Conservation (phyloP, 805 yeast genomes). For the Candida nonsorbophila region DNA sequence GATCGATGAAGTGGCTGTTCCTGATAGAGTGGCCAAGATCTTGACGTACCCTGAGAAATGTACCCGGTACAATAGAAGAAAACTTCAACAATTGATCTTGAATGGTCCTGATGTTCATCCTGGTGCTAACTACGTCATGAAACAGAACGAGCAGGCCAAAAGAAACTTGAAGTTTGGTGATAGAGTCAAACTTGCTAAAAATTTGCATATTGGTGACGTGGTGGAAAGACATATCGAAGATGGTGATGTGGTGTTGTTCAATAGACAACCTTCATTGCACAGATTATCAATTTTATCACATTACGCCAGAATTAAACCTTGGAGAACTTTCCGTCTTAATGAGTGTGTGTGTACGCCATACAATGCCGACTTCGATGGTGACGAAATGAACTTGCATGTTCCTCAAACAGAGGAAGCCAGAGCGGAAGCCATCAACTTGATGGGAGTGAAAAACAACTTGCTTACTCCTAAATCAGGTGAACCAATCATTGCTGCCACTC, state of each 20-base stretch:
- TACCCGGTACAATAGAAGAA: conserved; percentile 77
- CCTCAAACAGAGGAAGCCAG: conserved; percentile 99
- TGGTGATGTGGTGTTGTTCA: conserved; percentile 92
- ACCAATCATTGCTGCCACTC: conserved; percentile 99
- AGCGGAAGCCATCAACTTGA: conserved; percentile 95
- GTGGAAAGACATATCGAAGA: conserved; percentile 97
- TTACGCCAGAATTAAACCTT: conserved; percentile 92
- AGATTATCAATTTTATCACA: conserved; percentile 91
- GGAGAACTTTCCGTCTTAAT: conserved; percentile 95
- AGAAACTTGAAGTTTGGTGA: conserved; percentile 89
- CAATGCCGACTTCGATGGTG: conserved; percentile 99
- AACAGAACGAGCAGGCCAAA: conserved; percentile 79
- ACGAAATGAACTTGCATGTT: conserved; percentile 97
- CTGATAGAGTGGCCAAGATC: conserved; percentile 93
- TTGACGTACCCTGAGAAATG: conserved; percentile 95
- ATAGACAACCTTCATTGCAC: conserved; percentile 97
- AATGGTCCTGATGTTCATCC: conserved; percentile 91
- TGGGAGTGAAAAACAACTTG: conserved; percentile 96
- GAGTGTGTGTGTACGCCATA: conserved; percentile 99
- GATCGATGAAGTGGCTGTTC: conserved; percentile 97
- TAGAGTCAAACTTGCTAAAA: conserved; percentile 67
- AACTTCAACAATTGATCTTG: conserved; percentile 65
- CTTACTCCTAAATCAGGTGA: conserved; percentile 97
- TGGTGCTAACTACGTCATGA: conserved; percentile 90
- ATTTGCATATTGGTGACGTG: conserved; percentile 79